Conservation (phyloP, 768 basidiomycete genomes). For the Tulasnella sp. region DNA sequence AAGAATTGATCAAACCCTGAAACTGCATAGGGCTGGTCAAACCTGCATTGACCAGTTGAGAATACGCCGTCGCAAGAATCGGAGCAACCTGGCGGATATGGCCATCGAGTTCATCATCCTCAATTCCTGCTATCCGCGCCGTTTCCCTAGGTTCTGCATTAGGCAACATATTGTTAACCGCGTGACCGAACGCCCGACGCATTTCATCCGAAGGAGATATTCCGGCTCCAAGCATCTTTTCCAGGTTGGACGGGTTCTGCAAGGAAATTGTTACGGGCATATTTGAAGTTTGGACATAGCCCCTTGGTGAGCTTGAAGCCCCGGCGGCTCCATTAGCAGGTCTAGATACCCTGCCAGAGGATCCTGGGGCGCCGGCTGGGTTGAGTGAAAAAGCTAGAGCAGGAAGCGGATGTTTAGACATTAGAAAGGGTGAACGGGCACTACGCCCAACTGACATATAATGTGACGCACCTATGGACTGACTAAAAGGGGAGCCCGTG, state of each 20-base stretch:
- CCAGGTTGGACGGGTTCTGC: background rate
- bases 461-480: background rate
- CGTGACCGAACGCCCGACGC: background rate
- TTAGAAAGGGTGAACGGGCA: background rate
- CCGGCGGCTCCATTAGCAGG: background rate
- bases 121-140: background rate
- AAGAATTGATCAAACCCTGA: background rate
- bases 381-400: background rate
- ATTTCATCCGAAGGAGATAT: background rate
- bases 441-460: background rate
- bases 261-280: background rate
- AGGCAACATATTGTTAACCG: background rate
- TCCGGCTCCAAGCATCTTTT: background rate
- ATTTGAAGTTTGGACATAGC: background rate
- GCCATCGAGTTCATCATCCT: background rate
- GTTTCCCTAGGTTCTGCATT: background rate
- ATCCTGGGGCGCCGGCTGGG: background rate
- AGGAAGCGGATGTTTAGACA: background rate
- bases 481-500: background rate
- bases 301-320: background rate
- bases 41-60: background rate
- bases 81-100: background rate
- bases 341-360: background rate
- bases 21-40: background rate
- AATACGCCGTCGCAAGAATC: background rate